Evolutionary conservation across 2,329 filamentous ascomycete genomes (phyloP), one percentile per base, ranked within the genome.

Genomic region (Colletotrichum sp.): DNA sequence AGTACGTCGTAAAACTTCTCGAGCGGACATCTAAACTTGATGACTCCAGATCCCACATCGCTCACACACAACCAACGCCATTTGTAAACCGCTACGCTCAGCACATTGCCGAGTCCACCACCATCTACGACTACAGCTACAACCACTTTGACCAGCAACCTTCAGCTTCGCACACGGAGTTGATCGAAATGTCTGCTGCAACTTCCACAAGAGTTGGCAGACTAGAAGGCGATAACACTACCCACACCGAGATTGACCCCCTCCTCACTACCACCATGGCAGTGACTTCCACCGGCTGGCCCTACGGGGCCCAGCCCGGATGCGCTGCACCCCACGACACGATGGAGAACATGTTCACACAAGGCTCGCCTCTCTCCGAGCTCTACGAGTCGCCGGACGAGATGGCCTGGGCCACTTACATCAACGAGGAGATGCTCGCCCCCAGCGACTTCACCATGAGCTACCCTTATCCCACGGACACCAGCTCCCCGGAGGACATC

Each of bases 1-100:
- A 78, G 77, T 73, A 78, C 63, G 77, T 78, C 77, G 70, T 78
- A 71, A 78, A 78, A 78, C 72, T 76, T 76, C 76, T 78, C 77
- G 69, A 72, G 69, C 67, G 76, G 77, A 55, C 76, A 71, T 78
- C 77, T 74, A 68, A 73, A 66, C 72, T 57, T 74, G 77, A 77
- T 76, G 69, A 70, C 59, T 32, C 71, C 65, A 36, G 70, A 63
- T 68, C 30, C 34, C 68, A 68, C 60, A 52, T 52, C 44, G 62
- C 69, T 69, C 69, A 63, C 67, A 78, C 63, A 21, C 76, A 78
- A 78, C 71, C 68, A 62, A 65, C 67, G 71, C 76, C 63, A 30
- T 69, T 76, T 30, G 44, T 73, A 65, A 74, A 66, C 71, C 39
- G 65, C n/a, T 32, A 64, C 30, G 64, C 74, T 74, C 74, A 65